Base-by-base conservation (phyloP, 2,329 filamentous ascomycete species). In the Aspergillus brasiliensis region DNA sequence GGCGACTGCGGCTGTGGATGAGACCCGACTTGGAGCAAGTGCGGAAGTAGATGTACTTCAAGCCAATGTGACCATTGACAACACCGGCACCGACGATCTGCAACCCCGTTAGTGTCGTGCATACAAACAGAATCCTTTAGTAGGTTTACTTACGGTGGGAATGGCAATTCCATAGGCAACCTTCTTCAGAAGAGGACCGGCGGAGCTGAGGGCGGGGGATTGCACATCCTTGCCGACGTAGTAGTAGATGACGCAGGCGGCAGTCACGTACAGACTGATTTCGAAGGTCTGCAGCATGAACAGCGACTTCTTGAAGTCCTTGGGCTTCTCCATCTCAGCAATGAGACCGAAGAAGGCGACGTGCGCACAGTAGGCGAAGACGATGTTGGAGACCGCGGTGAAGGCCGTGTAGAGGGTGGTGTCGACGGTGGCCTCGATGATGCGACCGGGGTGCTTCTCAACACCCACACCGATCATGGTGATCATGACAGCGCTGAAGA, bases 321-420 rank as follows among this genome's bases (percentile, higher is more conserved):
- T 73, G 3, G 87, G 86, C 34, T 83, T 77, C 67, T 82, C 80
- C 74, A 91, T 82, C 71, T 91, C 88, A 23, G 82, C 80, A 63
- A 88, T 84, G 71, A 90, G 84, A 62, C 79, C 80, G 73, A 89
- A 89, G 77, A 89, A 90, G 62, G 84, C 85, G n/a, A 86, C 83
- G 67, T 88, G 86, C n/a, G 52, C 52, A 21, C 52, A 55, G 27
- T 54, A 61, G 8, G 46, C 48, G 28, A 61, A 49, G 19, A 56
- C 38, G 6, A 61, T 52, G 19, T 51, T 58, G 31, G 59, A 61
- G 49, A 61, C 49, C 6, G 53, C 57, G 44, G 84, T 81, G 69
- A 89, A 88, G 21, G 79, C 85, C 44, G 83, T 79, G 51, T 79
- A 77, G 48, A 89, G 78, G 34, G 73, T 77, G 1, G 82, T 70